Evolutionary conservation across 768 basidiomycete genomes (phyloP).

Genomic region (Collybia nuda): DNA sequence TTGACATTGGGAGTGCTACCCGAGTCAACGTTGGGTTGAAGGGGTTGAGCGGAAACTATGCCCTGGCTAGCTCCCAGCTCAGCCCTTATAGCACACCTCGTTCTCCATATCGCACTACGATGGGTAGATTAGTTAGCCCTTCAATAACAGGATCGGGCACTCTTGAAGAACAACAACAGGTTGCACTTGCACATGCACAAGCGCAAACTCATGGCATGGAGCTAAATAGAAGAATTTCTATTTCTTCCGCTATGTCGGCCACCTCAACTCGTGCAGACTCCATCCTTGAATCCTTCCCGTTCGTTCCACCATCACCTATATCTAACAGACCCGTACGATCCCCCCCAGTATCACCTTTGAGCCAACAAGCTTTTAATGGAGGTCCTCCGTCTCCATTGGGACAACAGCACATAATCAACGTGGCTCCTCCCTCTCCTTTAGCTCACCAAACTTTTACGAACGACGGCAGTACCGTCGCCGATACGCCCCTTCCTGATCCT

Average conservation of each 20-base stretch:
- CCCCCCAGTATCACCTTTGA: constrained; percentile 72
- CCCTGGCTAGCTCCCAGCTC: constrained; percentile 12
- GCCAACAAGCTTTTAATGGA: constrained; percentile 50
- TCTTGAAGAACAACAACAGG: constrained; percentile 68
- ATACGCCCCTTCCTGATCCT: constrained; percentile 43
- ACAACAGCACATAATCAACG: constrained; percentile 43
- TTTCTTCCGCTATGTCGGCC: constrained; percentile 65
- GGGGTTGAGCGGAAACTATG: constrained; percentile 24
- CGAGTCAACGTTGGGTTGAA: constrained; percentile 58
- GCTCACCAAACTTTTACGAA: constrained; percentile 44
- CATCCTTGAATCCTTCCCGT: constrained; percentile 84
- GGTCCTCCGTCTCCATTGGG: constrained; percentile 55
- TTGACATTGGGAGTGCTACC: constrained; percentile 64
- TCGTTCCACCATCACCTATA: constrained; percentile 87
- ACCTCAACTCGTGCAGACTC: constrained; percentile 78
- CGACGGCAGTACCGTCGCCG: constrained; percentile 21
- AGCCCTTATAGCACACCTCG: constrained; percentile 37
- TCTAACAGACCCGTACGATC: constrained; percentile 77
- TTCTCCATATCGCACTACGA: constrained; percentile 57
- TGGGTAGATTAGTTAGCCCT: constrained; percentile 60
- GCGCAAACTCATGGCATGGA: constrained; percentile 53
- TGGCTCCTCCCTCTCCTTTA: constrained; percentile 55
- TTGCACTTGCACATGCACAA: constrained; percentile 60
- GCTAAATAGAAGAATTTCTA: constrained; percentile 53
- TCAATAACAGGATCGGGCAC: constrained; percentile 27